phyloP scores from a whole-genome alignment of 306 rosid genomes.

The Prosopis cineraria region DNA sequence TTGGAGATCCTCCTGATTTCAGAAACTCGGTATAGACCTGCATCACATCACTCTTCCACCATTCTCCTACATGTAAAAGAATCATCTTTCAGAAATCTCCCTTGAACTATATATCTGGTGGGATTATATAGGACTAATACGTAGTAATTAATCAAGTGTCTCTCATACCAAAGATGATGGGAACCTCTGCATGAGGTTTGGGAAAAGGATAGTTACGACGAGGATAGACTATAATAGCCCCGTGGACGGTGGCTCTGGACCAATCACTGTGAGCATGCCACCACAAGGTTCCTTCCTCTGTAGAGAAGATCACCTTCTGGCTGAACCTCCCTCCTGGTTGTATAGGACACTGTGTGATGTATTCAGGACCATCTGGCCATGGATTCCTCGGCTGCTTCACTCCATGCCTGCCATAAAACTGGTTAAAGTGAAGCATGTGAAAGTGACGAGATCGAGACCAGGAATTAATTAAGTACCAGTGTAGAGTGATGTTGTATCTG shows the following conservation, averaged over 20 bases:
- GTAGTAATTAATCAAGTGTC: neutral
- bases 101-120: neutral
- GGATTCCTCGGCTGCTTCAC: slow-evolving; percentile 52
- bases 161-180: slow-evolving; percentile 50
- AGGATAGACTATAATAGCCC: slow-evolving; percentile 52
- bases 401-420: slow-evolving; percentile 52
- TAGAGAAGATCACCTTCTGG: slow-evolving; percentile 47
- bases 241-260: slow-evolving; percentile 65
- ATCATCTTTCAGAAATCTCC: neutral
- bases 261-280: slow-evolving; percentile 80
- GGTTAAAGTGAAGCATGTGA: neutral
- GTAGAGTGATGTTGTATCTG: slow-evolving; percentile 51
- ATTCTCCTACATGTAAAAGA: slow-evolving; percentile 44
- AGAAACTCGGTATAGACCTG: slow-evolving; percentile 34
- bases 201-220: slow-evolving; percentile 47
- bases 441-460: neutral
- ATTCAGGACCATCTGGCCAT: slow-evolving; percentile 61
- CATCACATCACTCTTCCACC: slow-evolving; percentile 65
- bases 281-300: slow-evolving; percentile 68
- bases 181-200: slow-evolving; percentile 47
- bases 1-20: slow-evolving; percentile 45
- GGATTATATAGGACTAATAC: no score
- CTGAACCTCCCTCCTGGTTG: slow-evolving; percentile 44
- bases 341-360: slow-evolving; percentile 63
- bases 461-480: slow-evolving; percentile 37